phyloP scores from a whole-genome alignment of 495 filamentous ascomycete species.

The Penicillium bialowiezense region DNA sequence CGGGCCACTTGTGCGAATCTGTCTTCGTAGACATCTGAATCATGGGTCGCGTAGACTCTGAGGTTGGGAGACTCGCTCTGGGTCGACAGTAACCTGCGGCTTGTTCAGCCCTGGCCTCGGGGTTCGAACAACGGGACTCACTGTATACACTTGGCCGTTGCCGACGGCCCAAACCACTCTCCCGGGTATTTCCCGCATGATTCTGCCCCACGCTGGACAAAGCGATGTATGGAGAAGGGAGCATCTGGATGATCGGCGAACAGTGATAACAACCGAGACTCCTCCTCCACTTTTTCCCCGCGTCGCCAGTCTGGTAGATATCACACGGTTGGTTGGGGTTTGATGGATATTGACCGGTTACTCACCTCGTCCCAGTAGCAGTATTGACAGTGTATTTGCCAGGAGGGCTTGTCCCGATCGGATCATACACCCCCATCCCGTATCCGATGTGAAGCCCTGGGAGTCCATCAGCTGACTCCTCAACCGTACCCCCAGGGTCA shows the following conservation, averaged over 20 bases:
- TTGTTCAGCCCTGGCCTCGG: background rate
- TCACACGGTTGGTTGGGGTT: conserved; percentile 18
- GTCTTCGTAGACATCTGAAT: conserved; percentile 88
- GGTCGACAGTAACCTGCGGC: conserved; percentile 65
- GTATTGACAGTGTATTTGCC: conserved; percentile 73
- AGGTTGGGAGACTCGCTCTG: conserved; percentile 55
- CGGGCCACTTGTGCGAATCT: conserved; percentile 73
- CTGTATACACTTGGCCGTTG: conserved; percentile 94
- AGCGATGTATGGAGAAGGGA: conserved; percentile 92
- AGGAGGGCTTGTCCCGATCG: conserved; percentile 90
- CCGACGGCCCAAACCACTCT: conserved; percentile 99
- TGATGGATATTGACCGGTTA: background rate
- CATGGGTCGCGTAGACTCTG: conserved; percentile 83
- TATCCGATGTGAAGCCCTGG: conserved; percentile 86
- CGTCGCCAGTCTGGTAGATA: conserved; percentile 80
- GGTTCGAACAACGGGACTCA: conserved; percentile 41
- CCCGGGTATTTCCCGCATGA: conserved; percentile 93
- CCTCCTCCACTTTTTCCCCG: conserved; percentile 53
- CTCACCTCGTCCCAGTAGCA: conserved; percentile 74
- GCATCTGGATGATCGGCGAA: conserved; percentile 88
- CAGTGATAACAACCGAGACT: conserved; percentile 70
- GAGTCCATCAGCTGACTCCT: conserved; percentile 77
- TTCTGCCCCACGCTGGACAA: conserved; percentile 82
- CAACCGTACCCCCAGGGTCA: conserved; percentile 84
- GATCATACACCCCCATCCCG: conserved; percentile 99